Evolutionary conservation across 2,329 filamentous ascomycete species (phyloP).

Genomic region (Aureobasidium mangrovei): DNA sequence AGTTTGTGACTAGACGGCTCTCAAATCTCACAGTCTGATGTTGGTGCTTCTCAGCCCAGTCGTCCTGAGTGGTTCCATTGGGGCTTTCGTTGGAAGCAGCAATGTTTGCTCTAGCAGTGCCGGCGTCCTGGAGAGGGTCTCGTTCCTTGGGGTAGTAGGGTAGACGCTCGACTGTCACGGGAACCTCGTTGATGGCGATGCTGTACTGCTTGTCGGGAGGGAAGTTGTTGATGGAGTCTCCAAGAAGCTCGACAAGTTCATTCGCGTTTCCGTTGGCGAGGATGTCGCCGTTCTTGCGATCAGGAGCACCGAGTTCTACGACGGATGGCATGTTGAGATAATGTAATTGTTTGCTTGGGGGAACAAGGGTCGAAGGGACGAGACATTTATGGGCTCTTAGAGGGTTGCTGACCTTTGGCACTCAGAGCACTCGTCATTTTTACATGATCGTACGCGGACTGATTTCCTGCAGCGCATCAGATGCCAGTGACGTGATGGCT

Average conservation of each 20-base stretch:
- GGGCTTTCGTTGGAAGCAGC: conserved; percentile 33
- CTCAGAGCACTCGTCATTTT: background rate
- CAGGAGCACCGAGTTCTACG: background rate
- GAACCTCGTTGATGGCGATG: conserved; percentile 17
- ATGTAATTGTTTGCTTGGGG: background rate
- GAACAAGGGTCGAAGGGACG: background rate
- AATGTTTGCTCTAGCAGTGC: conserved; percentile 35
- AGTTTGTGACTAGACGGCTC: background rate
- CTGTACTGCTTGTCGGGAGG: conserved; percentile 17
- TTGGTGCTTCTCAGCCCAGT: conserved; percentile 31
- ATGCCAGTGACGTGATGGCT: background rate
- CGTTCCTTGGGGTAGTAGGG: conserved; percentile 20
- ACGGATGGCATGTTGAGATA: background rate
- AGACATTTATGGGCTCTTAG: background rate
- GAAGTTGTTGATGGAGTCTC: background rate
- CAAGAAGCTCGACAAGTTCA: background rate
- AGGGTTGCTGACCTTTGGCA: background rate
- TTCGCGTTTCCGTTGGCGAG: background rate
- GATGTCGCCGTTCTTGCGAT: conserved; percentile 3
- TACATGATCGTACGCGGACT: background rate
- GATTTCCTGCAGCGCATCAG: background rate
- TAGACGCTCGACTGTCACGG: conserved; percentile 20
- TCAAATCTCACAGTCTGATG: conserved; percentile 27
- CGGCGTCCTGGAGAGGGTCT: conserved; percentile 23
- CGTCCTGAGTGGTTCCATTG: conserved; percentile 33